phyloP scores from a whole-genome alignment of 176 grass and related monocot genomes.

The Alopecurus myosuroides region DNA sequence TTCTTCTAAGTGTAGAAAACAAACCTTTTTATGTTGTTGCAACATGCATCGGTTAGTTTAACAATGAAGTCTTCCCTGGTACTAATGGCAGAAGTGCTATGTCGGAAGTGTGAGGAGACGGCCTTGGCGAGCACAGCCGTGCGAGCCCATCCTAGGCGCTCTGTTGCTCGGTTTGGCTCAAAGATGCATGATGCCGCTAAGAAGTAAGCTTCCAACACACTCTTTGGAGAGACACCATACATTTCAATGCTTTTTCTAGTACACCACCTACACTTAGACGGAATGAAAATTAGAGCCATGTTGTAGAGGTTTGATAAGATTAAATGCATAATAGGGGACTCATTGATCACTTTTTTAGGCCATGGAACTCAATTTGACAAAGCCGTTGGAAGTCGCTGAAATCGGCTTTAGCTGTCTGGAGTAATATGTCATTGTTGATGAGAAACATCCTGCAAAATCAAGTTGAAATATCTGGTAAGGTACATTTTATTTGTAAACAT shows the following conservation, averaged over 20 bases:
- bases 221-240: neutral
- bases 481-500: too few species aligned
- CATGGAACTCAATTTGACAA: slow-evolving; percentile 41
- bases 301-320: neutral
- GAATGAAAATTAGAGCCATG: neutral
- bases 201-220: slow-evolving; percentile 38
- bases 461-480: neutral
- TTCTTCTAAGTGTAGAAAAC: too few species aligned
- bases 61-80: too few species aligned
- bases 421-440: slow-evolving; percentile 47
- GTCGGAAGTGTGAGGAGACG: neutral
- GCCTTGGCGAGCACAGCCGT: slow-evolving; percentile 25
- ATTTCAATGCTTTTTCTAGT: neutral
- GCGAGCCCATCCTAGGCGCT: slow-evolving; percentile 44
- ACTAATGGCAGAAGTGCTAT: too few species aligned
- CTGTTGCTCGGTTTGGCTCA: slow-evolving; percentile 27
- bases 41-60: too few species aligned
- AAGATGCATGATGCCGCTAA: slow-evolving; percentile 47
- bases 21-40: too few species aligned
- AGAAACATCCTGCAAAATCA: slow-evolving; percentile 39
- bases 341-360: slow-evolving; percentile 26
- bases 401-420: slow-evolving; percentile 49
- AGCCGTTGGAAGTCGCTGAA: slow-evolving; percentile 40
- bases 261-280: slow-evolving; percentile 40
- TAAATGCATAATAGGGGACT: neutral